Base-by-base conservation (phyloP, 257 asterid genomes). In the Fraxinus cuspidata region DNA sequence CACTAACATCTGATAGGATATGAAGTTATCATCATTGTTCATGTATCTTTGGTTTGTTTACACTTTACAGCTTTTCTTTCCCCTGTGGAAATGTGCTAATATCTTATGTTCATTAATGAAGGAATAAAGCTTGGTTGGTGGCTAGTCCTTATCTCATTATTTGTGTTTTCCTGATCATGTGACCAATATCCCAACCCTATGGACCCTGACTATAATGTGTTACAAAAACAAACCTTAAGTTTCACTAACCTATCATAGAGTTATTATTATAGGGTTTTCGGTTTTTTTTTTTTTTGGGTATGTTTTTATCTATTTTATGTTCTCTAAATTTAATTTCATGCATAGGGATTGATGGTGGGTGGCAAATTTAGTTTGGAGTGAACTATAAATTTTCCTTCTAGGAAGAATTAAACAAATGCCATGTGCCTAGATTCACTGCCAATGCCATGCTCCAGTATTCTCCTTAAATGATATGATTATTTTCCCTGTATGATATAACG, bases 161-260 rank as follows among this genome's bases (percentile, higher is more conserved):
- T 19, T 35, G 49, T 34, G 31, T 6, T 60, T 71, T 25, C 25
- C n/a, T 0, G n/a, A 27, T 74, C 25, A 60, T 63, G 64, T 25
- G 53, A 72, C 67, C 0, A 49, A 18, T n/a, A 7, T n/a, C 3
- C 65, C 25, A 56, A 56, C 65, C 12, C 28, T 56, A n/a, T 19
- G 9, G 25, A 5, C 25, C 5, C 27, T 15, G 53, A 44, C 5
- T 16, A 53, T 51, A 53, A 4, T 6, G 27, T 56, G 12, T n/a
- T 18, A n/a, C 11, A 32, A 70, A n/a, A 60, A 76, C 74, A 77
- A 34, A 76, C 77, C 80, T 53, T 56, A 53, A 18, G 47, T 74
- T 28, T 37, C 19, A 16, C 25, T 37, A 27, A 29, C 19, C 51
- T 23, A n/a, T 35, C 60, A 40, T 23, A n/a, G 70, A 38, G 19